A percentile compares a stretch with the other conserved stretches of the same genome.
These are phyloP conservation scores for Austroboletus festivus DNA, from an alignment of 768 basidiomycete species.

Conservation along the genomic window DNA sequence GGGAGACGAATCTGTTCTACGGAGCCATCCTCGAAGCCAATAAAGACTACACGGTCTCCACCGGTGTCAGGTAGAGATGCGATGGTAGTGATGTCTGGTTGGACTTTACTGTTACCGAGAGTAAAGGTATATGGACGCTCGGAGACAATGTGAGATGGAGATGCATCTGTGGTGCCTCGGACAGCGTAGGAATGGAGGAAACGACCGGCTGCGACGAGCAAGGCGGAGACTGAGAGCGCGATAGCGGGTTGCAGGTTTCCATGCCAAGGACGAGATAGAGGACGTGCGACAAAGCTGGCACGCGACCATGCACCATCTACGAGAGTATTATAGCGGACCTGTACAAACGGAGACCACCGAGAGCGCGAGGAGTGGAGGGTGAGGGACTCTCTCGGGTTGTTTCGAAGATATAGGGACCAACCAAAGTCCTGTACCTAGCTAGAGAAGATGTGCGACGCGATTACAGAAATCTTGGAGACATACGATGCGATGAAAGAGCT, in stretches of 20 bases:
- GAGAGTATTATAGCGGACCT: slow-evolving; percentile 50
- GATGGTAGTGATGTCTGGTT: slow-evolving; percentile 54
- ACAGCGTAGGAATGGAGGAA: slow-evolving; percentile 58
- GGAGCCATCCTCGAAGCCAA: slow-evolving; percentile 60
- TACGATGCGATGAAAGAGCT: slow-evolving; percentile 39
- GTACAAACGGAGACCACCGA: slow-evolving; percentile 42
- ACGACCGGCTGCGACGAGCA: slow-evolving; percentile 61
- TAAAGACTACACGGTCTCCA: slow-evolving; percentile 43
- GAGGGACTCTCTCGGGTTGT: slow-evolving; percentile 51
- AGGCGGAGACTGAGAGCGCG: slow-evolving; percentile 50
- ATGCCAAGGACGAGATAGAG: slow-evolving; percentile 57
- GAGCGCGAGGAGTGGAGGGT: slow-evolving; percentile 45
- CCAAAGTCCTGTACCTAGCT: slow-evolving; percentile 58
- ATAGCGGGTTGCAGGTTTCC: slow-evolving; percentile 55
- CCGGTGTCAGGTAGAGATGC: slow-evolving; percentile 46
- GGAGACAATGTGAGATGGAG: slow-evolving; percentile 42
- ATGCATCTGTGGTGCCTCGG: slow-evolving; percentile 25
- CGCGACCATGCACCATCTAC: slow-evolving; percentile 53
- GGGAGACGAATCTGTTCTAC: slow-evolving; percentile 46
- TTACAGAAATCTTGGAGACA: not conserved
- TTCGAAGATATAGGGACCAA: slow-evolving; percentile 52
- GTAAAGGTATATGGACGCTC: slow-evolving; percentile 46
- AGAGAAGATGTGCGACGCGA: slow-evolving; percentile 2
- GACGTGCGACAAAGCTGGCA: slow-evolving; percentile 56
- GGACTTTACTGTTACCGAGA: slow-evolving; percentile 25